Evolutionary conservation across 495 filamentous ascomycete genomes (phyloP).

Genomic region (Penicillium paradoxum): DNA sequence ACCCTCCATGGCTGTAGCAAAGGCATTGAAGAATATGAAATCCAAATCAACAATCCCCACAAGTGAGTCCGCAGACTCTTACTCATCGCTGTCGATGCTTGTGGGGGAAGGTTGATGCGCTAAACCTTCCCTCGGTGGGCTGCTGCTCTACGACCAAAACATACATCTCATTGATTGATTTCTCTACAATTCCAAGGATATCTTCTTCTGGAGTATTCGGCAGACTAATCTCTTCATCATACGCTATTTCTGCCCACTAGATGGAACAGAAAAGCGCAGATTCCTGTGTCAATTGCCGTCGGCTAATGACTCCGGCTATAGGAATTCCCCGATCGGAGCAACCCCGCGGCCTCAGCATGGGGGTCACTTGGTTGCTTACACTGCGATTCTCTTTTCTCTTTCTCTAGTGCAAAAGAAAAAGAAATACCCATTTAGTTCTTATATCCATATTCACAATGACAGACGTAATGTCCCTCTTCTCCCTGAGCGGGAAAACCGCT

Average conservation of each 20-base stretch:
- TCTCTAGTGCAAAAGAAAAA: neutral
- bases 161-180: too few relatives aligned
- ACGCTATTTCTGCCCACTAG: too few relatives aligned
- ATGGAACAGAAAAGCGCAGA: too few relatives aligned
- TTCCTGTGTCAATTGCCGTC: constrained; percentile 4
- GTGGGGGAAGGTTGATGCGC: constrained; percentile 1
- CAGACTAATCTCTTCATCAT: too few relatives aligned
- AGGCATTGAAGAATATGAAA: neutral
- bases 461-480: constrained; percentile 38
- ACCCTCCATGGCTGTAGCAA: neutral
- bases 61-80: neutral
- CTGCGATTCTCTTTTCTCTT: neutral
- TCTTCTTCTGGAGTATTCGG: too few relatives aligned
- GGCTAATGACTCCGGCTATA: constrained; percentile 6
- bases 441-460: constrained; percentile 20
- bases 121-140: neutral
- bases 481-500: constrained; percentile 58
- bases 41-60: neutral
- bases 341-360: constrained; percentile 1
- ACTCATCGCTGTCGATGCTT: constrained; percentile 5
- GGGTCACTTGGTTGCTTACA: neutral
- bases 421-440: neutral
- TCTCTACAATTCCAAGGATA: too few relatives aligned
- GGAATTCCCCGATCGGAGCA: neutral
- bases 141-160: neutral